These are phyloP conservation scores for Phytophthora fragariaefolia DNA, from an alignment of 352 stramenopile species.

Conservation along the genomic window DNA sequence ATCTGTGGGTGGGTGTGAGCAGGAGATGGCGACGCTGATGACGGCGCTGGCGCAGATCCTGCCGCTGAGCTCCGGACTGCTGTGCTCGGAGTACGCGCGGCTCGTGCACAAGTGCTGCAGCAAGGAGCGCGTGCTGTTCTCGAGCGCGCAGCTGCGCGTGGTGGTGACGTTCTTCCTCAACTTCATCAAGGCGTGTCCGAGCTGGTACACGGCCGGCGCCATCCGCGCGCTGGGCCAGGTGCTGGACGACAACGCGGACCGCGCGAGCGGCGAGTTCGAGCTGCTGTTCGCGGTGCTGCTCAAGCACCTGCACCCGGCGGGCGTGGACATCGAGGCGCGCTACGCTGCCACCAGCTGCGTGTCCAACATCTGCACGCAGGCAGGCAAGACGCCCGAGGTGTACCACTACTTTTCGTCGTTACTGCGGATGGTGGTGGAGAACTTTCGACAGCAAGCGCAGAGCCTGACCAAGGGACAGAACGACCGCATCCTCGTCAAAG, in stretches of 20 bases:
- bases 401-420: slow-evolving; percentile 76
- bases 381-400: slow-evolving; percentile 71
- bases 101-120: slow-evolving; percentile 81
- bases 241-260: slow-evolving; percentile 82
- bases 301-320: slow-evolving; percentile 77
- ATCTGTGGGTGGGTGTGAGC: slow-evolving; percentile 5
- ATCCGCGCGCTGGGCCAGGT: slow-evolving; percentile 77
- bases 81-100: slow-evolving; percentile 82
- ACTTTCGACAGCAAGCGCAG: slow-evolving; percentile 80
- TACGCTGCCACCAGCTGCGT: slow-evolving; percentile 89
- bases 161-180: slow-evolving; percentile 77
- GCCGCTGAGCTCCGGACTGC: slow-evolving; percentile 68
- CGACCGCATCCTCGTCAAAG: slow-evolving; percentile 83
- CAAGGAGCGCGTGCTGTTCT: slow-evolving; percentile 79
- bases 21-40: slow-evolving; percentile 72
- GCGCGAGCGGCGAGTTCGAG: slow-evolving; percentile 65
- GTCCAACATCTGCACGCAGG: slow-evolving; percentile 77
- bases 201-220: slow-evolving; percentile 75
- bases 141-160: slow-evolving; percentile 55
- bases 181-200: slow-evolving; percentile 79
- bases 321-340: slow-evolving; percentile 83
- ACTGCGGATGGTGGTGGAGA: slow-evolving; percentile 86
- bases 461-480: slow-evolving; percentile 69
- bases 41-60: slow-evolving; percentile 64
- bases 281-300: slow-evolving; percentile 72